Evolutionary conservation across 257 asterid species (phyloP).

Genomic region (Nicotiana knightiana): DNA sequence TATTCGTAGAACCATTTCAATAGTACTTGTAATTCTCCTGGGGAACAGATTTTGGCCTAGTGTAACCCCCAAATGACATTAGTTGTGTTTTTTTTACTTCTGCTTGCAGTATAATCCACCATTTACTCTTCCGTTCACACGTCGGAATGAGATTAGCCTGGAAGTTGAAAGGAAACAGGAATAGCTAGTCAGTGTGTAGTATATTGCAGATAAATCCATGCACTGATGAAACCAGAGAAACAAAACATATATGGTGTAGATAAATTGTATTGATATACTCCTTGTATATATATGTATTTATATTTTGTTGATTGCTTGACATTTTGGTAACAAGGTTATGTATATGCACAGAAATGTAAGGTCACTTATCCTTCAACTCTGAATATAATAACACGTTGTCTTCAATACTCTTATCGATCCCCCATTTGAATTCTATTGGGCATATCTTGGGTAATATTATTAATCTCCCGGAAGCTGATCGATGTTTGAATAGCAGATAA

Average conservation of each 20-base stretch:
- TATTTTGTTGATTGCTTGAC: background rate
- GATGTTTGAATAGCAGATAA: background rate
- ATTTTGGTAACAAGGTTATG: background rate
- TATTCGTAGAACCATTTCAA: background rate
- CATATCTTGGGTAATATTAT: background rate
- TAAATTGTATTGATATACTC: background rate
- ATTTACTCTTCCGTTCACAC: conserved; percentile 73
- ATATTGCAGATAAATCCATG: background rate
- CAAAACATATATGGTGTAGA: background rate
- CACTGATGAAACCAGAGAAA: background rate
- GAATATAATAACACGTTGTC: background rate
- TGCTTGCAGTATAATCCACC: conserved; percentile 91
- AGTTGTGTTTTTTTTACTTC: background rate
- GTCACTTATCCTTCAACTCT: background rate
- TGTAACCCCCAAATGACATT: background rate
- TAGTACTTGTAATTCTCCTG: background rate
- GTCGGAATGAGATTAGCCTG: conserved; percentile 87
- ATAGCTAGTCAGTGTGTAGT: conserved; percentile 22
- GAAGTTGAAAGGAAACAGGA: conserved; percentile 67
- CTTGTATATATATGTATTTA: background rate
- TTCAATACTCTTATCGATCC: background rate
- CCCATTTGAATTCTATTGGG: background rate
- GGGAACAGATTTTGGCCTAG: background rate
- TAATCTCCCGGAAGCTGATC: background rate
- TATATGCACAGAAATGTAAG: background rate